A percentile compares a stretch with the other conserved stretches of the same genome.
These are phyloP conservation scores for Eimeria acervulina DNA, from an alignment of 169 alveolate species.

Conservation along the genomic window DNA sequence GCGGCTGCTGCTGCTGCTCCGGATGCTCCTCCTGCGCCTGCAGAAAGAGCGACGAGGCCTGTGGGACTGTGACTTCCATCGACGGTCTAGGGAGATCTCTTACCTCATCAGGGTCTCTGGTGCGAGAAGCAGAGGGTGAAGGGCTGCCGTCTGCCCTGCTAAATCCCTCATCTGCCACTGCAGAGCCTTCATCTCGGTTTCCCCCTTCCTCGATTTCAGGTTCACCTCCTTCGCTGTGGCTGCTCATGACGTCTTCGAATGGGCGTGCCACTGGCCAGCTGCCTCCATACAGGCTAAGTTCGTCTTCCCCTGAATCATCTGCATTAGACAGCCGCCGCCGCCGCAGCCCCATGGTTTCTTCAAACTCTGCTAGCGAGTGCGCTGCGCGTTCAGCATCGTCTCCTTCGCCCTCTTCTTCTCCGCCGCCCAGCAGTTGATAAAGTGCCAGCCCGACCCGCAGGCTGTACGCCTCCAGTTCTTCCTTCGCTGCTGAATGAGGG, in stretches of 20 bases:
- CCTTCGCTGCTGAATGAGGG: neutral
- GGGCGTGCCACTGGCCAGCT: neutral
- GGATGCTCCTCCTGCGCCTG: too few species aligned
- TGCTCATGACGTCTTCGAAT: neutral
- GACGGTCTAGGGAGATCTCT: too few species aligned
- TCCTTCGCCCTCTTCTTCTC: neutral
- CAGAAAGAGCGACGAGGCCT: too few species aligned
- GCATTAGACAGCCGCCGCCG: slow-evolving; percentile 10
- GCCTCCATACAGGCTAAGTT: neutral
- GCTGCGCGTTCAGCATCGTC: neutral
- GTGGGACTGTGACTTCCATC: too few species aligned
- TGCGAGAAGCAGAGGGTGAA: neutral
- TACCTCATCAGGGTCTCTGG: neutral
- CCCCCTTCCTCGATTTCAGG: neutral
- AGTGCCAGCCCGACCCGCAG: slow-evolving; percentile 7
- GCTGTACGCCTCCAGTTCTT: slow-evolving; percentile 31
- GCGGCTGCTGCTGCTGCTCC: too few species aligned
- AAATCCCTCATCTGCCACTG: neutral
- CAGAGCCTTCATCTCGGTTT: neutral
- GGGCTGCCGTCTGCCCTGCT: slow-evolving; percentile 19
- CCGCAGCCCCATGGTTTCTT: neutral
- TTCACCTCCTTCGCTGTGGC: neutral
- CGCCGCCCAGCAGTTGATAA: neutral
- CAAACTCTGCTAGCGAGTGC: neutral
- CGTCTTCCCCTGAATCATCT: slow-evolving; percentile 16